Base-by-base conservation (phyloP, 225 moss, liverwort and hornwort genomes). In the Marchantia polymorpha region DNA sequence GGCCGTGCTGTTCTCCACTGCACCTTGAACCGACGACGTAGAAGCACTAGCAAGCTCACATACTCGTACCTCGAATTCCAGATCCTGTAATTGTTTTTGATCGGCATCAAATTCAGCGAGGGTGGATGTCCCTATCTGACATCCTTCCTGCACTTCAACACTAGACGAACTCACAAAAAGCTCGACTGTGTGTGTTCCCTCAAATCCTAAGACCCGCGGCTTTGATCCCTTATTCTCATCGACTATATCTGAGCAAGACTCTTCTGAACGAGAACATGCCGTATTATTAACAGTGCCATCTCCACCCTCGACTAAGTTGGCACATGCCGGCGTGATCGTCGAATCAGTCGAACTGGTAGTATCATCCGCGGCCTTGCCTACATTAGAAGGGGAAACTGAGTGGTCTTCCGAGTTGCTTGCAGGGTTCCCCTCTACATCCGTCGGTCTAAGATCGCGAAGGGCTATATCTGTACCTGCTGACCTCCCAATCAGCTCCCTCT, bases 401-500 rank as follows among this genome's bases (percentile, higher is more conserved):
- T 71, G 49, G 14, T 54, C 53, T 51, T 74, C 26, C 53, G 10
- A 27, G 0, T 54, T 27, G 27, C 26, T n/a, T 7, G 55, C 53
- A 74, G 5, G 54, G 30, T 53, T 74, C 51, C 25, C 54, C 16
- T 29, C 16, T 31, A 31, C 27, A 46, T 75, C 75, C 8, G 3
- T 75, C 19, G 20, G 75, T 75, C 64, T 23, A 19, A 77, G 5
- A 64, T 25, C 65, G 27, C 26, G 47, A 23, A 64, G 22, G 25
- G 50, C 64, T 64, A 66, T 25, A 48, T 65, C 48, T 51, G 23
- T 25, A 64, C 66, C 64, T 55, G 77, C 23, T 60, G 77, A 50
- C 27, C 49, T 64, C 13, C 66, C 77, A n/a, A 65, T 64, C 22
- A 64, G 51, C 49, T 60, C 68, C 77, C 49, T 27, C 31, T 73